Conservation (phyloP, 768 basidiomycete genomes). For the Hericium rajendrae region DNA sequence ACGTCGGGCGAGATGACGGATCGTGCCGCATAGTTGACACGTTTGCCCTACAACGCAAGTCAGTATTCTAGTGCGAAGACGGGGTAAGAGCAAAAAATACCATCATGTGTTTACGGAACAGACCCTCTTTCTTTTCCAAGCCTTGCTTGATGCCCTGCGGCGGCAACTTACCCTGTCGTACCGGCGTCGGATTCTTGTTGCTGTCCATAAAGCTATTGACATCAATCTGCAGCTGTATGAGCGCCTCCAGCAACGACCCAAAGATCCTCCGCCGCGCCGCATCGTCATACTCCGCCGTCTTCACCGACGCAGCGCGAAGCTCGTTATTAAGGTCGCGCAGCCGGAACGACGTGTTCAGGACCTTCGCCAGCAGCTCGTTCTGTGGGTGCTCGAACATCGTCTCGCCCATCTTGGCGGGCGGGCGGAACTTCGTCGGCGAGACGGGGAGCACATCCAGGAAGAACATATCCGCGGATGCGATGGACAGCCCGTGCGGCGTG, state of each 20-base stretch:
- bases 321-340: conserved; percentile 68
- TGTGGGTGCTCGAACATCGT: conserved; percentile 93
- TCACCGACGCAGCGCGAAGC: conserved; percentile 51
- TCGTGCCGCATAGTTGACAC: conserved; percentile 97
- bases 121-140: conserved; percentile 96
- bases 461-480: conserved; percentile 89
- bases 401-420: conserved; percentile 85
- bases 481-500: conserved; percentile 47
- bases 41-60: conserved; percentile 66
- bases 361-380: conserved; percentile 78
- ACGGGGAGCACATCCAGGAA: conserved; percentile 91
- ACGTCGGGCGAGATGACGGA: conserved; percentile 99
- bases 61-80: background rate
- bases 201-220: conserved; percentile 98
- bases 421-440: conserved; percentile 91
- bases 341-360: conserved; percentile 72
- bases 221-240: conserved; percentile 87
- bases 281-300: conserved; percentile 43
- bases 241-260: conserved; percentile 60
- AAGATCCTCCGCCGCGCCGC: conserved; percentile 45
- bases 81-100: conserved; percentile 31
- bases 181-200: conserved; percentile 83
- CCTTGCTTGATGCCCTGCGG: conserved; percentile 93
- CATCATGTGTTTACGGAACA: conserved; percentile 99
- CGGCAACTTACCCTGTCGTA: conserved; percentile 81